phyloP scores from a whole-genome alignment of 1,139 yeast genomes.

The Suhomyces taliae region DNA sequence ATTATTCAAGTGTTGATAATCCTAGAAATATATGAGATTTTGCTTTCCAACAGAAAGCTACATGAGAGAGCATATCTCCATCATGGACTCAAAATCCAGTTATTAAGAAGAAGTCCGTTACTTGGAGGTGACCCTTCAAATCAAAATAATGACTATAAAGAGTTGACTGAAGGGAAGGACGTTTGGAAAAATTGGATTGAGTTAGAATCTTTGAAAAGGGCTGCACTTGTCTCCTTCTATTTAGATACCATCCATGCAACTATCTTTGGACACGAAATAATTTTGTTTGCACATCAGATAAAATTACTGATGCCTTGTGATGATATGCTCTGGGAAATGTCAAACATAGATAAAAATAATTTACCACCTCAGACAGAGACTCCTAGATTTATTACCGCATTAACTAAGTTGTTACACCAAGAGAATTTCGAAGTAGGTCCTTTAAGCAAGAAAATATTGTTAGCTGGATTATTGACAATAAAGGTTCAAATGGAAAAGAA shows the following conservation, averaged over 20 bases:
- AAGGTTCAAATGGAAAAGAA: conserved; percentile 72
- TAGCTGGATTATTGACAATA: conserved; percentile 68
- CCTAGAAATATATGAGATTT: conserved; percentile 62
- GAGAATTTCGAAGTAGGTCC: conserved; percentile 47
- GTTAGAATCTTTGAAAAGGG: conserved; percentile 31
- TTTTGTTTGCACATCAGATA: conserved; percentile 32
- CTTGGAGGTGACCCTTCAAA: conserved; percentile 58
- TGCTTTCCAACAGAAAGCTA: conserved; percentile 42
- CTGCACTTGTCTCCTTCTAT: conserved; percentile 31
- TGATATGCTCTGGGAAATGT: conserved; percentile 30
- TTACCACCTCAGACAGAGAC: conserved; percentile 3
- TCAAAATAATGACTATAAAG: conserved; percentile 5
- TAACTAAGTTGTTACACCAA: conserved; percentile 56
- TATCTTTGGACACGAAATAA: conserved; percentile 29
- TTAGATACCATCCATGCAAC: conserved; percentile 33
- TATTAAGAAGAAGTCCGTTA: conserved; percentile 66
- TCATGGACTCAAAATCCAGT: conserved; percentile 71
- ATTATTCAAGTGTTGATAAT: conserved; percentile 60
- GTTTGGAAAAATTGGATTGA: conserved; percentile 33
- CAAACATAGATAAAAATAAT: conserved; percentile 9
- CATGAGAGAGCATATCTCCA: conserved; percentile 76
- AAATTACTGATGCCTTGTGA: conserved; percentile 31
- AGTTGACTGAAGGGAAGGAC: conserved; percentile 6
- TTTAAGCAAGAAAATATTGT: conserved; percentile 59
- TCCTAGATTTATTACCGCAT: conserved; percentile 48